These are phyloP conservation scores for Daedalea quercina DNA, from an alignment of 768 basidiomycete genomes.

Conservation along the genomic window DNA sequence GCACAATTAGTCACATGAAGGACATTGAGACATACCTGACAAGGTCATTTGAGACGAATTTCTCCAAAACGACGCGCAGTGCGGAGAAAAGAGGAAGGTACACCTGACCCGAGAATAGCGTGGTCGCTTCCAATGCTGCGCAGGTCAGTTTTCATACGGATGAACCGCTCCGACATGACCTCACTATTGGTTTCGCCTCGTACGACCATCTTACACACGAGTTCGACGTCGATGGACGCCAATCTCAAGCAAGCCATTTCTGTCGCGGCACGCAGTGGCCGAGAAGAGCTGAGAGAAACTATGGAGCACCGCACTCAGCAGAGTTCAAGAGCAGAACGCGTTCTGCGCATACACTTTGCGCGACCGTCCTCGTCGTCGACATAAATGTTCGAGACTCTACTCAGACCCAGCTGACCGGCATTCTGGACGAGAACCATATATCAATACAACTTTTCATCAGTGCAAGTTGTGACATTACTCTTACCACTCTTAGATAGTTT, in stretches of 20 bases:
- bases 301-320: not conserved
- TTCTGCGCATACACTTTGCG: constrained; percentile 29
- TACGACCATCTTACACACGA: constrained; percentile 28
- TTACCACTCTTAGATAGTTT: constrained; percentile 44
- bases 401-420: constrained; percentile 47
- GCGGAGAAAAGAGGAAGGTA: constrained; percentile 48
- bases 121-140: constrained; percentile 15
- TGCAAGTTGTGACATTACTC: too few species aligned
- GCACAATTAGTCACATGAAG: constrained; percentile 6
- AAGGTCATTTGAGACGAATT: constrained; percentile 52
- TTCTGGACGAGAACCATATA: constrained; percentile 38
- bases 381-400: constrained; percentile 46
- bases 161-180: not conserved
- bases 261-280: constrained; percentile 22
- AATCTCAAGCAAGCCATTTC: constrained; percentile 25
- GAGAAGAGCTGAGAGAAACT: constrained; percentile 27
- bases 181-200: constrained; percentile 2
- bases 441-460: not conserved
- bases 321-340: constrained; percentile 5
- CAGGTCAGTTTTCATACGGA: not conserved
- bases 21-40: constrained; percentile 39
- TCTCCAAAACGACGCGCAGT: constrained; percentile 44
- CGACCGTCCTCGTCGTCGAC: constrained; percentile 37
- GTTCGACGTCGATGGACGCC: constrained; percentile 33
- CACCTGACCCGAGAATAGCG: constrained; percentile 49